Conservation (phyloP, 192 early-diverging fungal species). For the Mortierella claussenii region DNA sequence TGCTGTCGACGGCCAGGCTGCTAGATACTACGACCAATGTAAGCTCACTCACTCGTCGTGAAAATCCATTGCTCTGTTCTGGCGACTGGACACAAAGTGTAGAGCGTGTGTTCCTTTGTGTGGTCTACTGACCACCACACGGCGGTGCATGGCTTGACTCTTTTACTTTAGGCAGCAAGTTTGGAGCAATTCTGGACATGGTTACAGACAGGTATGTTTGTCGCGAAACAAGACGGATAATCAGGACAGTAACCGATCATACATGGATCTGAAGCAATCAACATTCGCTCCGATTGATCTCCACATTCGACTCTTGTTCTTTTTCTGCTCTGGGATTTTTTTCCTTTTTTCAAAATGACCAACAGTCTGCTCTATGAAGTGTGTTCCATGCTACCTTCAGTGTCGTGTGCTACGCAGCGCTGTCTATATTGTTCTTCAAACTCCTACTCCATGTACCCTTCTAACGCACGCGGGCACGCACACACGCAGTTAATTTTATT, state of each 20-base stretch:
- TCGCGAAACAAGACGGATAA: too few relatives aligned
- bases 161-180: conserved; percentile 74
- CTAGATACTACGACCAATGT: conserved; percentile 94
- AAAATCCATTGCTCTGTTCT: too few relatives aligned
- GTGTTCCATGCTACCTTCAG: not conserved
- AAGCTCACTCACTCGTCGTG: conserved; percentile 26
- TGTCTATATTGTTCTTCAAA: not conserved
- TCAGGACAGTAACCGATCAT: too few relatives aligned
- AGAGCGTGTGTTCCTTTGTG: too few relatives aligned
- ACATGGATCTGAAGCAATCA: not conserved
- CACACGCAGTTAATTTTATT: conserved; percentile 2
- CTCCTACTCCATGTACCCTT: not conserved
- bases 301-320: too few relatives aligned
- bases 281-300: too few relatives aligned
- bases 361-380: not conserved
- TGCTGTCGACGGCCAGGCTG: conserved; percentile 94
- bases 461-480: not conserved
- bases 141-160: not conserved
- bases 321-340: not conserved
- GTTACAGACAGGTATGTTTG: conserved; percentile 93
- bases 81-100: too few relatives aligned
- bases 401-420: conserved; percentile 12
- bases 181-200: conserved; percentile 99
- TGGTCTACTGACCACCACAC: not conserved
- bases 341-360: not conserved